Conservation (phyloP, 306 rosid species). For the Pyrus bretschneideri region DNA sequence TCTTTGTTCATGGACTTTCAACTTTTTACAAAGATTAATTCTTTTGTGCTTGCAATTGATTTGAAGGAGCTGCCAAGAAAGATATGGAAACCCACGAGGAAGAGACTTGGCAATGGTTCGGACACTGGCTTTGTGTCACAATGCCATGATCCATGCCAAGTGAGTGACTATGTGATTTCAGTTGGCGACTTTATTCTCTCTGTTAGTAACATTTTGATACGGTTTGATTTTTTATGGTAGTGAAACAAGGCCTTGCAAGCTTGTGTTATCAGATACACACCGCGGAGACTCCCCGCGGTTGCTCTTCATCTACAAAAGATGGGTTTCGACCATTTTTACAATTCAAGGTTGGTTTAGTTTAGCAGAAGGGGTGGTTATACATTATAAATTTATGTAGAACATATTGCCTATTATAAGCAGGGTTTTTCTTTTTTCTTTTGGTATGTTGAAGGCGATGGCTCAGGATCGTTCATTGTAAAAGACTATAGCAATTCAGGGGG, state of each 20-base stretch:
- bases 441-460: slow-evolving; percentile 47
- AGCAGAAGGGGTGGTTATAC: background rate
- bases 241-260: slow-evolving; percentile 62
- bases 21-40: background rate
- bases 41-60: background rate
- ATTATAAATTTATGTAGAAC: background rate
- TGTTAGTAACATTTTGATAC: background rate
- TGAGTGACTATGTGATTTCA: slow-evolving; percentile 21
- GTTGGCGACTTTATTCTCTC: background rate
- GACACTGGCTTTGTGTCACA: slow-evolving; percentile 72
- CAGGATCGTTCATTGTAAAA: slow-evolving; percentile 53
- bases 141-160: slow-evolving; percentile 70
- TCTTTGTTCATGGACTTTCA: background rate
- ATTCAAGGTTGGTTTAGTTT: slow-evolving; percentile 48
- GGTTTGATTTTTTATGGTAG: slow-evolving; percentile 23
- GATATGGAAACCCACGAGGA: slow-evolving; percentile 57
- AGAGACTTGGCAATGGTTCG: slow-evolving; percentile 85
- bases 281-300: slow-evolving; percentile 73
- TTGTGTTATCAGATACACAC: slow-evolving; percentile 73
- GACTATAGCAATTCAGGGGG: slow-evolving; percentile 24
- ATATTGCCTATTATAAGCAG: background rate
- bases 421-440: background rate
- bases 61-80: slow-evolving; percentile 67
- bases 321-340: slow-evolving; percentile 69
- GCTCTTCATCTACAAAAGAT: slow-evolving; percentile 82